Evolutionary conservation across 78 protist genomes (phyloP).

Genomic region (Creolimax fragrantissima): DNA sequence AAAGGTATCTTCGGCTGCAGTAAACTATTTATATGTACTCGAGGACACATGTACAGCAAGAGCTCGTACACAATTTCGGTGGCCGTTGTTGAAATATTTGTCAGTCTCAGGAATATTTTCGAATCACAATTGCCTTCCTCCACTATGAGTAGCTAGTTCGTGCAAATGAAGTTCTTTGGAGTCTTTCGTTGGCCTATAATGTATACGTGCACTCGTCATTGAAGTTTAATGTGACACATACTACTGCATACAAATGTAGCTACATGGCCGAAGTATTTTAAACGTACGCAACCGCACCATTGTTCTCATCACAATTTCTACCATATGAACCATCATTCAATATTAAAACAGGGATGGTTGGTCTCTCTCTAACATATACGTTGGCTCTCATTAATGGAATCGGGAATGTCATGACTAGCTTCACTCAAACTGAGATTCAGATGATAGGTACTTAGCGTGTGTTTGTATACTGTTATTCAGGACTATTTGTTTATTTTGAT

Average conservation of each 20-base stretch:
- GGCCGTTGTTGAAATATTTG: not conserved
- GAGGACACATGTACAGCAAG: not conserved
- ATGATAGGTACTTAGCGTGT: not conserved
- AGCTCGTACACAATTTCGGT: not conserved
- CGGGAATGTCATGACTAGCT: not conserved
- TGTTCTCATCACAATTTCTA: no score
- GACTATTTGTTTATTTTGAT: no score
- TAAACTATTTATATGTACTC: not conserved
- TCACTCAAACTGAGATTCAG: slow-evolving; percentile 32
- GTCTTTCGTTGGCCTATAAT: no score
- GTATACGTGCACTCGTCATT: no score
- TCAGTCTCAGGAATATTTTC: not conserved
- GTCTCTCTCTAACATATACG: slow-evolving; percentile 41
- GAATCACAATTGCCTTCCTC: not conserved
- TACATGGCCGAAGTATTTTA: no score
- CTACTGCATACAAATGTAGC: no score
- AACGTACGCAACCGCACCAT: no score
- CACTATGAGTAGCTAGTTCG: not conserved
- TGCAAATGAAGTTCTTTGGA: not conserved
- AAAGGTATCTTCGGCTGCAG: not conserved
- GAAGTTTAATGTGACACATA: no score
- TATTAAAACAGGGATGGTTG: slow-evolving; percentile 36
- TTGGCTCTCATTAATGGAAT: slow-evolving; percentile 24
- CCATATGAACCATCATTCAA: no score
- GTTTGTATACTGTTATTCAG: no score